Percentiles rank a stretch among this genome's conserved stretches.
Evolutionary conservation across 1,284 basidiomycete genomes (phyloP).

Genomic region (Binderoboletus segoi): DNA sequence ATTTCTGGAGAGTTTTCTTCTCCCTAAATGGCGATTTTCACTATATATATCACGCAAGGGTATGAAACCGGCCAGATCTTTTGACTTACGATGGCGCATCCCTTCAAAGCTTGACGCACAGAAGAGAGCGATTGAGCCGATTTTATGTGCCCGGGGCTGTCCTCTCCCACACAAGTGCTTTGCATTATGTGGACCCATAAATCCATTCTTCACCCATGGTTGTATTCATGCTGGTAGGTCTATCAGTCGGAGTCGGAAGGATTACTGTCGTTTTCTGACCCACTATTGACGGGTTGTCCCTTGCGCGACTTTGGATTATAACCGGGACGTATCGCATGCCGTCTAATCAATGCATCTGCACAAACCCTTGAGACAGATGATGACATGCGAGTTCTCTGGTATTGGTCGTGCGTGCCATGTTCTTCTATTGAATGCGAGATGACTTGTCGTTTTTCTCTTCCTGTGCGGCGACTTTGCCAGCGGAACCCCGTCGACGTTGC

Average conservation of each 20-base stretch:
- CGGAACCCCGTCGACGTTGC: not conserved
- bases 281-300: conserved; percentile 1
- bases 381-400: not conserved
- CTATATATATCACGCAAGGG: not conserved
- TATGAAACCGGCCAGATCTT: not conserved
- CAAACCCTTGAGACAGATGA: not conserved
- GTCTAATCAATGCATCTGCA: not conserved
- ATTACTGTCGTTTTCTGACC: not conserved
- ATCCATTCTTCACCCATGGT: not conserved
- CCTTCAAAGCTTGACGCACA: not conserved
- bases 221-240: conserved; percentile 13
- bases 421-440: not conserved
- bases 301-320: too few species aligned
- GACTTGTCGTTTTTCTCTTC: not conserved
- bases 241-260: not conserved
- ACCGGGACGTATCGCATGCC: not conserved
- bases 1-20: not conserved
- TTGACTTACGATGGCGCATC: not conserved
- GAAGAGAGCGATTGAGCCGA: not conserved
- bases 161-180: not conserved
- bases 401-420: not conserved
- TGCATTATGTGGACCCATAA: not conserved
- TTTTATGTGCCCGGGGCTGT: not conserved
- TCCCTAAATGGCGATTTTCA: conserved; percentile 11
- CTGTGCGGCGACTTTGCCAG: not conserved